These are phyloP conservation scores for Aspergillus homomorphus DNA, from an alignment of 495 filamentous ascomycete genomes.

Conservation along the genomic window DNA sequence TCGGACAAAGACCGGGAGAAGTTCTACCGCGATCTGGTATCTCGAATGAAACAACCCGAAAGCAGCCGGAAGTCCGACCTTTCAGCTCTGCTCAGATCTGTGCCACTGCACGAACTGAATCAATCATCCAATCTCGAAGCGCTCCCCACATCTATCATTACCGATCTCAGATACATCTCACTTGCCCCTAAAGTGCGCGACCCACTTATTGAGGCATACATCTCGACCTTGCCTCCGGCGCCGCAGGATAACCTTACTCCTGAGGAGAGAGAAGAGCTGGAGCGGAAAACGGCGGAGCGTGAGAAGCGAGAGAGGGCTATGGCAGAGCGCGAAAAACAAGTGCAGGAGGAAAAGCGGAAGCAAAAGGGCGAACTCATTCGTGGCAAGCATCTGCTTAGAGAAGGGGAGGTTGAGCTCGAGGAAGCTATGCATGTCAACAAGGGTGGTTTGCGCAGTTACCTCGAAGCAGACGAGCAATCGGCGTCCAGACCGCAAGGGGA, in stretches of 20 bases:
- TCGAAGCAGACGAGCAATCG: constrained; percentile 38
- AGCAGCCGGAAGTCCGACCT: constrained; percentile 76
- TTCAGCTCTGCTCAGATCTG: constrained; percentile 66
- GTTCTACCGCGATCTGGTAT: constrained; percentile 83
- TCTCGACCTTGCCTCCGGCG: constrained; percentile 66
- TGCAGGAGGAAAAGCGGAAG: constrained; percentile 70
- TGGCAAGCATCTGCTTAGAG: constrained; percentile 63
- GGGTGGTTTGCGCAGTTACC: constrained; percentile 64
- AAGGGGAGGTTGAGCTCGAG: constrained; percentile 77
- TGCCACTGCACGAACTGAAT: constrained; percentile 64
- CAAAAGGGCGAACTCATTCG: constrained; percentile 62
- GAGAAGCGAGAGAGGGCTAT: constrained; percentile 71
- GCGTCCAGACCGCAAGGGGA: constrained; percentile 6
- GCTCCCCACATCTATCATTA: constrained; percentile 66
- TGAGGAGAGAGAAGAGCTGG: constrained; percentile 59
- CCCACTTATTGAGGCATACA: constrained; percentile 69
- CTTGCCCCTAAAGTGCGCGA: constrained; percentile 67
- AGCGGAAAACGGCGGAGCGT: constrained; percentile 60
- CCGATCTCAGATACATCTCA: constrained; percentile 80
- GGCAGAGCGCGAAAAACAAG: constrained; percentile 66
- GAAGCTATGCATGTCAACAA: constrained; percentile 74
- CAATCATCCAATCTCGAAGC: constrained; percentile 57
- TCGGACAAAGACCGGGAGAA: constrained; percentile 88
- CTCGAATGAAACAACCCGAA: constrained; percentile 70
- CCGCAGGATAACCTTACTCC: constrained; percentile 52